Evolutionary conservation across 2,329 filamentous ascomycete species (phyloP).

Genomic region (Talaromyces verruculosus): DNA sequence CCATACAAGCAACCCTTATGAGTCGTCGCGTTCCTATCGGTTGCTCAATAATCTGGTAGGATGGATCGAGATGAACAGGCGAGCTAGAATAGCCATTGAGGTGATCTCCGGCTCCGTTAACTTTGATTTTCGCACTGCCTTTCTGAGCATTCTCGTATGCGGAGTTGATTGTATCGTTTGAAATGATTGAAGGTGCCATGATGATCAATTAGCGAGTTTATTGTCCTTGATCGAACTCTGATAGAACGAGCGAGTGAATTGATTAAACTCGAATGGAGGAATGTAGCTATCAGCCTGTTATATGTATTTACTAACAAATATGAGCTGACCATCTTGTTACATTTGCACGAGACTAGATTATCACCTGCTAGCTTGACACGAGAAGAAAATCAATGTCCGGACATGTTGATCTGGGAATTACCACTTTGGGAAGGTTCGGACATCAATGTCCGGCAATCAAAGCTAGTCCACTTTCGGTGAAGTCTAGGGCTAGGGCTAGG

Average conservation of each 20-base stretch:
- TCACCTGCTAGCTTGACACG: background rate
- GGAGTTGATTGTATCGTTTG: background rate
- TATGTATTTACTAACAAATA: background rate
- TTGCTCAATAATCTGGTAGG: constrained; percentile 20
- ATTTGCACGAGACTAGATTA: background rate
- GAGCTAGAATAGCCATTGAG: background rate
- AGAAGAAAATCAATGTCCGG: constrained; percentile 7
- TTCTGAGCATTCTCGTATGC: background rate
- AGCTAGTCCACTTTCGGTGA: background rate
- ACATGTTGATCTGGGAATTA: background rate
- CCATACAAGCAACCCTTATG: constrained; percentile 25
- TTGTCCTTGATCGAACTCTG: background rate
- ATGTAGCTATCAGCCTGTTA: background rate
- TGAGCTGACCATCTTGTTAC: background rate
- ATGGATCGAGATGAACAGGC: background rate
- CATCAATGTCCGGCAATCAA: constrained; percentile 7
- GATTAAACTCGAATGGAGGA: background rate
- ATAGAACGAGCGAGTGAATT: background rate
- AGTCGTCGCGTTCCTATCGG: constrained; percentile 25
- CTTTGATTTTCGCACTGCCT: background rate
- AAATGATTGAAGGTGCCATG: constrained; percentile 15
- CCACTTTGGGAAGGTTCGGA: background rate
- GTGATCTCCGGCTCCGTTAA: background rate
- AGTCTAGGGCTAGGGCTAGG: background rate
- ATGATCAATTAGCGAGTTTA: background rate